Conservation (phyloP, 2,329 filamentous ascomycete species). For the Colletotrichum spaethianum region DNA sequence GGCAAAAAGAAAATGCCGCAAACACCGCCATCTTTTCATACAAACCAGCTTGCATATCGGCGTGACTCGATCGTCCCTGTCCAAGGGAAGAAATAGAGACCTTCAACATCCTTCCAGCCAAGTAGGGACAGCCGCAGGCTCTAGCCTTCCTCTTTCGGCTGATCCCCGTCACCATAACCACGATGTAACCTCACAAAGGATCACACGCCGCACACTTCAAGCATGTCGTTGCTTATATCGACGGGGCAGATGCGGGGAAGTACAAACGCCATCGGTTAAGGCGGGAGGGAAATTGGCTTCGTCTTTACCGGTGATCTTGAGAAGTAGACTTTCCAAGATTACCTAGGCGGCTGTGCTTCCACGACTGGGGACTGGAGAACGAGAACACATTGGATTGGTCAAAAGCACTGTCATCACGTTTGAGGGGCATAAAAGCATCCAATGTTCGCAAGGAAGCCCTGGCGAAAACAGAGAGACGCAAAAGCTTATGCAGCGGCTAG, state of each 20-base stretch:
- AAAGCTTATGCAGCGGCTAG: neutral
- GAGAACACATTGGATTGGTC: neutral
- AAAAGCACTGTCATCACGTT: neutral
- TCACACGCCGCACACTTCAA: neutral
- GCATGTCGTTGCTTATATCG: neutral
- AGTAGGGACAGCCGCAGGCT: neutral
- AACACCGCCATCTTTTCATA: neutral
- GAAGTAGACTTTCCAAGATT: neutral
- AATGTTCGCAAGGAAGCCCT: neutral
- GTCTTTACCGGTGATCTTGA: neutral
- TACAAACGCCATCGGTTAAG: neutral
- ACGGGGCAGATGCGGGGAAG: conserved; percentile 17
- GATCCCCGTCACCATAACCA: neutral
- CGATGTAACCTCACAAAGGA: conserved; percentile 12
- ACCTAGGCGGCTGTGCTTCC: neutral
- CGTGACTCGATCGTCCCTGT: neutral
- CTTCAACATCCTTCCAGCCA: neutral
- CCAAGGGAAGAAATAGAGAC: neutral
- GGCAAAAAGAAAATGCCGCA: too few species aligned
- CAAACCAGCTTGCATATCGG: conserved; percentile 45
- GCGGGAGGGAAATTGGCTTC: neutral
- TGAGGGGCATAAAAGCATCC: neutral
- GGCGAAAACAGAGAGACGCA: too few species aligned
- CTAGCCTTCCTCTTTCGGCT: conserved; percentile 7
- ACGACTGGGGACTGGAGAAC: neutral